Evolutionary conservation across 495 filamentous ascomycete species (phyloP), one percentile per base, ranked within the genome.

Genomic region (Chaetomidium leptoderma): DNA sequence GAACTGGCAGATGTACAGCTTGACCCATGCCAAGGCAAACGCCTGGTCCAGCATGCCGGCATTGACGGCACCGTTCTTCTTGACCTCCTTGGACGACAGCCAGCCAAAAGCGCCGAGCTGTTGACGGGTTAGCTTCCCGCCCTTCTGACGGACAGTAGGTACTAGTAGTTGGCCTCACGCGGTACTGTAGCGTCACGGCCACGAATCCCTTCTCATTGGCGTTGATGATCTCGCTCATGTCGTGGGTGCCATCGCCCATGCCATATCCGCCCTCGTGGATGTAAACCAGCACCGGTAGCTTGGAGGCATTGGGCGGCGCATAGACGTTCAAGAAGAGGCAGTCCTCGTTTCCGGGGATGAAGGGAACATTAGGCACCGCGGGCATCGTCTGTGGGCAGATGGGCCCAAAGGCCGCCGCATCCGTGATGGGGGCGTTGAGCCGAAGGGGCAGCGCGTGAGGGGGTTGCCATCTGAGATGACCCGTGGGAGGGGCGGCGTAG

Each of bases 21-120:
- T 77, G 10, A 91, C 79, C 89, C 89, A 93, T 33, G 87, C 69
- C 33, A 92, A 72, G 14, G 85, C 87, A 60, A 87, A 75, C 8
- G 80, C 75, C 62, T 88, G 84, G 63, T 92, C 89, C 8, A 68
- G 63, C 7, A 68, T 55, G 29, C 67, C 67, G 33, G 67, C 67
- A 17, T 70, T 70, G 53, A 67, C 67, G 5, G 55, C 65, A 16
- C 67, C 67, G 27, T 48, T 61, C 0, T 58, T 39, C 37, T 57
- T 62, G 44, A 68, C 60, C 50, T 66, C 63, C 13, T 48, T 14
- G 9, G 67, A 70, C 9, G 66, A 46, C 29, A 68, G 57, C 52
- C 57, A 68, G 29, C 68, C 67, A 55, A 70, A 70, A 16, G 67
- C 67, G n/a, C 67, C 67, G 10, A 70, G 45, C 55, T 64, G 26